Base-by-base conservation (phyloP, 2,329 filamentous ascomycete genomes). In the Diaporthe citri region DNA sequence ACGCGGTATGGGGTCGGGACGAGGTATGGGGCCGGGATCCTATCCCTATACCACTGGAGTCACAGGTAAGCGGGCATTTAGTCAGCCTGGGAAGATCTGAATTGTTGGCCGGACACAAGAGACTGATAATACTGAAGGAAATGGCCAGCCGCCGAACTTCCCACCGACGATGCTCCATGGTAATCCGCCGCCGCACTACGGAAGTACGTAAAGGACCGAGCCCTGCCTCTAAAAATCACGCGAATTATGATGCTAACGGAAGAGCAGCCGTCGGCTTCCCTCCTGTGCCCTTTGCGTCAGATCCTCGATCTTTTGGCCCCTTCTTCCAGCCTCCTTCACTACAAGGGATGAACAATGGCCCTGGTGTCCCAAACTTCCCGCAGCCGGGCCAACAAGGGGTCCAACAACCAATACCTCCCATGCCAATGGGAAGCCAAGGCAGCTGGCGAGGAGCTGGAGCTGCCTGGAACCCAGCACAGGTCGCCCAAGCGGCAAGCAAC, bases 271-370 rank as follows among this genome's bases (percentile, higher is more conserved):
- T n/a, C 9, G 5, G 15, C 15, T 0, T 22, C 9, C 25, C n/a
- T 6, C 2, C 17, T 15, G 4, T 20, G 39, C 0, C 22, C 25
- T 13, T 22, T 7, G 13, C 39, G 4, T 5, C 6, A 3, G 7
- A 5, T 28, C 39, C 59, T 43, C 12, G 4, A 22, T 4, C 10
- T 15, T 2, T 8, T 20, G 39, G 6, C 6, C 25, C 25, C 15
- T 20, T 17, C 5, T 1, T 5, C 25, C 39, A 10, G 17, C 39
- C 39, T 5, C 15, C 13, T 28, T 2, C 4, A 10, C 39, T 20
- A 8, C 4, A 1, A 0, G 25, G 22, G n/a, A 10, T n/a, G 7
- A 10, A 43, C 39, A 41, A 28, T 41, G 57, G 39, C 57, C n/a
- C n/a, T 4, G 36, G 36, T 9, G 5, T 8, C 13, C n/a, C n/a